Evolutionary conservation across 2,329 filamentous ascomycete species (phyloP).

Genomic region (Exophiala sp.): DNA sequence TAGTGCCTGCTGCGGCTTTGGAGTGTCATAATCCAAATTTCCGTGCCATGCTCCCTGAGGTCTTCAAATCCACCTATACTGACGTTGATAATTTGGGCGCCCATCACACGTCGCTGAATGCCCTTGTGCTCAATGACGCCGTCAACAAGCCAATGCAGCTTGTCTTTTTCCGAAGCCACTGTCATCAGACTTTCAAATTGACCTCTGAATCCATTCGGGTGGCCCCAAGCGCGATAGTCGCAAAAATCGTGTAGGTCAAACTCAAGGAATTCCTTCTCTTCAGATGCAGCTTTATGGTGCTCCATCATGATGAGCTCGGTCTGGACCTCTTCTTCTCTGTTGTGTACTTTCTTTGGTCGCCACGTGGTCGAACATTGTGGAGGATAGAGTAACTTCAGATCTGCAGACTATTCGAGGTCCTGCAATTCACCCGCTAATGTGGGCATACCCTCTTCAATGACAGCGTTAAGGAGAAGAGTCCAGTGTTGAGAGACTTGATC

Average conservation of each 20-base stretch:
- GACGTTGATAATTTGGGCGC: conserved; percentile 55
- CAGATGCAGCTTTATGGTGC: background rate
- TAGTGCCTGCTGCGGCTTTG: conserved; percentile 38
- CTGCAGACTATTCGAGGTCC: conserved; percentile 1
- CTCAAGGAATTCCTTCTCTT: conserved; percentile 36
- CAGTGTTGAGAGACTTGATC: background rate
- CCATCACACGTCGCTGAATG: conserved; percentile 49
- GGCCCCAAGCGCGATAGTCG: conserved; percentile 58
- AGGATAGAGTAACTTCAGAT: conserved; percentile 5
- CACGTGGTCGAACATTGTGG: background rate
- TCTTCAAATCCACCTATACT: conserved; percentile 66
- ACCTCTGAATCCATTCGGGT: conserved; percentile 46
- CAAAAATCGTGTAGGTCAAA: conserved; percentile 57
- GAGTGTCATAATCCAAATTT: conserved; percentile 59
- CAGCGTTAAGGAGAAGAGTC: background rate
- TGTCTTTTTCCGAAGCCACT: background rate
- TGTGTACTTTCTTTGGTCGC: background rate
- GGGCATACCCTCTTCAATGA: background rate
- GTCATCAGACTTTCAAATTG: conserved; percentile 38
- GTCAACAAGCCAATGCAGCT: conserved; percentile 48
- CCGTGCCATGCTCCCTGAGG: conserved; percentile 44
- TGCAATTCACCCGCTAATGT: background rate
- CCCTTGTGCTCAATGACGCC: conserved; percentile 53
- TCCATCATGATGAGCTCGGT: conserved; percentile 2
- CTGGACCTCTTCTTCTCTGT: background rate